Evolutionary conservation across 2,329 filamentous ascomycete genomes (phyloP).

Genomic region (Arthrobotrys musiformis): DNA sequence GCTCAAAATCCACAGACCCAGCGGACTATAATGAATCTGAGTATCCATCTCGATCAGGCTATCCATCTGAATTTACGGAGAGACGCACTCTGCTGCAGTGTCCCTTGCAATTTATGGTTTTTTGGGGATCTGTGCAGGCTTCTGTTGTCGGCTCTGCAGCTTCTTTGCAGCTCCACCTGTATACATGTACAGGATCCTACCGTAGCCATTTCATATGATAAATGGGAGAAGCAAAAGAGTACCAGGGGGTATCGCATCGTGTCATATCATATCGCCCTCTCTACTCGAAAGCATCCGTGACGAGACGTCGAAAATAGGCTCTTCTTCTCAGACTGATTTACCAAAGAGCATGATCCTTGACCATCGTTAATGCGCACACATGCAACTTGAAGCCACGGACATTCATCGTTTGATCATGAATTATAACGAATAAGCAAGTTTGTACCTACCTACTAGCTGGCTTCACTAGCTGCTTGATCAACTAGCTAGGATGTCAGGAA

Average conservation of each 20-base stretch:
- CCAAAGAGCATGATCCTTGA: slow-evolving; percentile 47
- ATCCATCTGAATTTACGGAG: slow-evolving; percentile 36
- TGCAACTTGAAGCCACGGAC: slow-evolving; percentile 39
- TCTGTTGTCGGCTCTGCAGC: slow-evolving; percentile 22
- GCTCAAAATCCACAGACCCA: not conserved
- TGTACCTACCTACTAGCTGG: not conserved
- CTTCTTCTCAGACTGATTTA: slow-evolving; percentile 29
- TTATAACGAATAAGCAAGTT: slow-evolving; percentile 36
- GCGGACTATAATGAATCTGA: slow-evolving; percentile 10
- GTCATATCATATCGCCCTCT: slow-evolving; percentile 4
- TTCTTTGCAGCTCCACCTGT: slow-evolving; percentile 17
- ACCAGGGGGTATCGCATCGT: slow-evolving; percentile 9
- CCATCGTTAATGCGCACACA: slow-evolving; percentile 35
- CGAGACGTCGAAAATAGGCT: slow-evolving; percentile 41
- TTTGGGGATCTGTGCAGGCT: slow-evolving; percentile 33
- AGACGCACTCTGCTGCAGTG: slow-evolving; percentile 27
- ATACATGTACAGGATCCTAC: slow-evolving; percentile 14
- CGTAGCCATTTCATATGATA: slow-evolving; percentile 1
- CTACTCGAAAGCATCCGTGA: slow-evolving; percentile 30
- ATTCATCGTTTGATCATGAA: slow-evolving; percentile 5
- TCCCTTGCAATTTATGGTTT: slow-evolving; percentile 41
- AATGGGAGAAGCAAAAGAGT: slow-evolving; percentile 11
- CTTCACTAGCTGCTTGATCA: slow-evolving; percentile 18
- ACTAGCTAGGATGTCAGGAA: slow-evolving; percentile 19
- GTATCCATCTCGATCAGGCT: slow-evolving; percentile 45